Base-by-base conservation (phyloP, 2,329 filamentous ascomycete species). In the Xylaria hypoxylon region DNA sequence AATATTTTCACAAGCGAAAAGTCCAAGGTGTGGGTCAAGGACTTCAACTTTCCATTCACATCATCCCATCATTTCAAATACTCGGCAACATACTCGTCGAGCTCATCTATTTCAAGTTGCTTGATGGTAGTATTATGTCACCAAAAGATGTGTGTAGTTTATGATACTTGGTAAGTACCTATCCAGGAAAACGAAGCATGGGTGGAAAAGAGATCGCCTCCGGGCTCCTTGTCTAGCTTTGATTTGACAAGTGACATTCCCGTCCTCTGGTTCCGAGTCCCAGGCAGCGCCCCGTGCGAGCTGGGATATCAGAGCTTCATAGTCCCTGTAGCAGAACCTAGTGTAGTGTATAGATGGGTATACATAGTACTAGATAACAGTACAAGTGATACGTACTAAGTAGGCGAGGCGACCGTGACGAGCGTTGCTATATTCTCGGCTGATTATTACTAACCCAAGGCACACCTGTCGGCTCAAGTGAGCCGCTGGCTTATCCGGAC, bases 191-290 rank as follows among this genome's bases (percentile, higher is more conserved):
- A 57, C n/a, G 6, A 56, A 52, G 52, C 59, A 66, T 66, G 67
- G 67, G 60, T 64, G 35, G 48, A 52, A 5, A 55, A 40, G 58
- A 60, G 67, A 69, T 69, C 67, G 67, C 59, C 66, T 64, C 63
- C 59, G 38, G 63, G 52, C 57, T 68, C 62, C 62, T 57, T 63
- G 65, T 70, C 67, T 72, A 71, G 71, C 65, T 71, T 70, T 70
- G 73, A 70, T 73, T 70, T 70, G 69, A 70, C 68, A 72, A 71
- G 63, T 72, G 73, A 70, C 70, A 64, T 60, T 68, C 68, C 72
- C 72, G 70, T 65, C 68, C 67, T 72, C 69, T 72, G 72, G 73
- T 73, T 71, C 73, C 73, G 71, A 73, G 73, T 72, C 72, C 68
- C 70, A 70, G 51, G 66, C 68, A 67, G 64, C 60, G 63, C 48